Evolutionary conservation across 2,329 filamentous ascomycete species (phyloP).

Genomic region (Pyrenochaeta sp.): DNA sequence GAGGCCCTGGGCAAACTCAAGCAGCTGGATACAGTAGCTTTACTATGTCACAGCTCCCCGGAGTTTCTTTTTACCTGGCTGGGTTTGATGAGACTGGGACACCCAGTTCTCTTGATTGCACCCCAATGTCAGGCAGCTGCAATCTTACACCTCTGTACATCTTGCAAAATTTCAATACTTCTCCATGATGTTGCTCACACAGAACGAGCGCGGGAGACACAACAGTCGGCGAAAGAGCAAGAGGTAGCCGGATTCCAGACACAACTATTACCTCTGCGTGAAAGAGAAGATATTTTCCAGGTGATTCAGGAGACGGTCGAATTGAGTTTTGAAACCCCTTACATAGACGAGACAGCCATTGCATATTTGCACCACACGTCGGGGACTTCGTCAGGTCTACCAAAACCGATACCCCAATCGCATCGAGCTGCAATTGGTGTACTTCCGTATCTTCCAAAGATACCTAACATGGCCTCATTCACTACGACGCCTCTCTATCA

Average conservation of each 20-base stretch:
- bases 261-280: constrained; percentile 24
- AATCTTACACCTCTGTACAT: constrained; percentile 62
- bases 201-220: constrained; percentile 42
- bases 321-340: constrained; percentile 12
- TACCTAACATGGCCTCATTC: constrained; percentile 60
- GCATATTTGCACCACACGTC: constrained; percentile 72
- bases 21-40: constrained; percentile 53
- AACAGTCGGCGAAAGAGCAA: constrained; percentile 20
- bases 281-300: constrained; percentile 32
- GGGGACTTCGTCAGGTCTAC: constrained; percentile 69
- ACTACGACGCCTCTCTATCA: constrained; percentile 73
- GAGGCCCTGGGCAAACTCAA: constrained; percentile 19
- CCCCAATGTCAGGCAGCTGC: constrained; percentile 57
- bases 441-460: constrained; percentile 57
- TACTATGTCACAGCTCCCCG: constrained; percentile 65
- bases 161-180: constrained; percentile 54
- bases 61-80: constrained; percentile 69
- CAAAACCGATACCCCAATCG: constrained; percentile 69
- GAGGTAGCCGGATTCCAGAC: constrained; percentile 11
- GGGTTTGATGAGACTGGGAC: constrained; percentile 64
- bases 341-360: constrained; percentile 46
- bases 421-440: constrained; percentile 65
- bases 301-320: constrained; percentile 23
- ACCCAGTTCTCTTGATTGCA: constrained; percentile 66
- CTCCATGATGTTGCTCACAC: constrained; percentile 57